Evolutionary conservation across 139 green algal genomes (phyloP), one percentile per base, ranked within the genome.

Genomic region (Cymbomonas tetramitiformis): DNA sequence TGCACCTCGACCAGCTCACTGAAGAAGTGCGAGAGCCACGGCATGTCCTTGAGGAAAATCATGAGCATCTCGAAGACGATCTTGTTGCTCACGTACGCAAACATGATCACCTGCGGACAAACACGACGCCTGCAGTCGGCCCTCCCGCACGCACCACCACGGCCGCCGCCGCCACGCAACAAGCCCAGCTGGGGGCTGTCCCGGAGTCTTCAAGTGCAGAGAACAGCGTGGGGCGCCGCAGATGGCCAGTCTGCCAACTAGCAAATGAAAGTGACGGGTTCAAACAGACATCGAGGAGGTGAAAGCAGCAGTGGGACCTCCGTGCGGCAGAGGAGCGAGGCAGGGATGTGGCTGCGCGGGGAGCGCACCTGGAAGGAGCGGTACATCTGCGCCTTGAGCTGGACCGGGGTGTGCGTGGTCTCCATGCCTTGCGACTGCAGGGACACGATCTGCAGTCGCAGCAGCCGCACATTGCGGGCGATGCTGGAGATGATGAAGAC

Each of bases 91-190:
- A 50, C 9, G 41, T 31, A 50, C 41, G 41, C 29, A 50, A 50
- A 50, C 41, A 50, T 50, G 41, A 21, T 50, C 21, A 50, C 21
- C 41, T n/a, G n/a, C n/a, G n/a, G n/a, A n/a, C n/a, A n/a, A n/a
- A n/a, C n/a, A n/a, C n/a, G n/a, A n/a, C n/a, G n/a, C n/a, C n/a
- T n/a, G n/a, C n/a, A n/a, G n/a, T n/a, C n/a, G n/a, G n/a, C n/a
- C n/a, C n/a, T n/a, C n/a, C n/a, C n/a, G n/a, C n/a, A n/a, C n/a
- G n/a, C n/a, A n/a, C n/a, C n/a, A n/a, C n/a, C n/a, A n/a, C n/a
- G n/a, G n/a, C n/a, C n/a, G n/a, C n/a, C n/a, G n/a, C n/a, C n/a
- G n/a, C n/a, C n/a, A n/a, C n/a, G n/a, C n/a, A n/a, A n/a, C n/a
- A n/a, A n/a, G n/a, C n/a, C n/a, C n/a, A n/a, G n/a, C n/a, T n/a